These are phyloP conservation scores for Papiliotrema fonsecae DNA, from an alignment of 1,284 basidiomycete species.

Conservation along the genomic window DNA sequence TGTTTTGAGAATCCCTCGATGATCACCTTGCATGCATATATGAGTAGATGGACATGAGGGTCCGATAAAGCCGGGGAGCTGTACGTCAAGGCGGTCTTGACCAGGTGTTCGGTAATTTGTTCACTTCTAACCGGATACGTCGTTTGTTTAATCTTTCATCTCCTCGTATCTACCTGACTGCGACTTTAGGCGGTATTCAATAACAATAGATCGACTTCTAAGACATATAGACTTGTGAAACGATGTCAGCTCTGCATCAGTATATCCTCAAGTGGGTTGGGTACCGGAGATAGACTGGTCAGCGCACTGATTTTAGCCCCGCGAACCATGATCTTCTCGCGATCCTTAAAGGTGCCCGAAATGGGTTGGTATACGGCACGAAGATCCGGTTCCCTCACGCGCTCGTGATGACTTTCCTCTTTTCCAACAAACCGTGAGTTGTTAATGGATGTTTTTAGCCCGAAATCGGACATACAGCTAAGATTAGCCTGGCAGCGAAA, in stretches of 20 bases:
- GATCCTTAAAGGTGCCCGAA: constrained; percentile 89
- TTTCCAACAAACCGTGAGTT: constrained; percentile 78
- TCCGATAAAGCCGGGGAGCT: no score
- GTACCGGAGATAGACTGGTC: not conserved
- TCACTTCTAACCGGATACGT: no score
- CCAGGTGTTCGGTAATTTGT: no score
- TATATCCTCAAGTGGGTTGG: constrained; percentile 22
- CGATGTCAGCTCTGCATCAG: constrained; percentile 22
- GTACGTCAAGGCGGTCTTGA: no score
- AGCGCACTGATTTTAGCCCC: constrained; percentile 50
- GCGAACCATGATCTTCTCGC: constrained; percentile 83
- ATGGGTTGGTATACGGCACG: constrained; percentile 79
- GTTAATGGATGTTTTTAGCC: not conserved
- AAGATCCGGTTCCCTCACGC: constrained; percentile 99
- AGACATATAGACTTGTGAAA: no score
- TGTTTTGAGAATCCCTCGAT: not conserved
- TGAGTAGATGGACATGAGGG: no score
- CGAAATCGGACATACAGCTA: not conserved
- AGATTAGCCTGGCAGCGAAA: constrained; percentile 24
- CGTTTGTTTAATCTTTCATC: no score
- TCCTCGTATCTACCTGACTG: no score
- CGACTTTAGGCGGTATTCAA: no score
- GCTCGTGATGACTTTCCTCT: constrained; percentile 94
- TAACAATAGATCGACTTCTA: no score
- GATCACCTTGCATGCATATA: not conserved